Conservation (phyloP, 1,284 basidiomycete species). For the Exsudoporus floridanus region DNA sequence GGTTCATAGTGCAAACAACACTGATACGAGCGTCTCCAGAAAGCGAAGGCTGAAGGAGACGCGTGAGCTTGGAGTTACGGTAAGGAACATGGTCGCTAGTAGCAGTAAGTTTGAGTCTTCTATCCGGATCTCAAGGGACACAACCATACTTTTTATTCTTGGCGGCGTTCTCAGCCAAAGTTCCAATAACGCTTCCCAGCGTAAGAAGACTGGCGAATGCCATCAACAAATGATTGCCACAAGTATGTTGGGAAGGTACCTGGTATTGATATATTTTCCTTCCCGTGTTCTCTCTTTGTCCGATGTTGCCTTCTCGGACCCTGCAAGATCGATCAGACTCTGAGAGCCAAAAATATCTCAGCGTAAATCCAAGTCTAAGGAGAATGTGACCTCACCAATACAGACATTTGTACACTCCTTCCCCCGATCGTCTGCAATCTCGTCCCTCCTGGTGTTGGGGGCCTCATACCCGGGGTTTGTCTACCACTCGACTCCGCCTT, state of each 20-base stretch:
- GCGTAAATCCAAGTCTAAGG: conserved; percentile 17
- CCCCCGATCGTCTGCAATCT: conserved; percentile 70
- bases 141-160: conserved; percentile 65
- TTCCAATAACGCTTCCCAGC: conserved; percentile 86
- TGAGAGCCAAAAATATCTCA: conserved; percentile 31
- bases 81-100: conserved; percentile 87
- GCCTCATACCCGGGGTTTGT: conserved; percentile 55
- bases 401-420: conserved; percentile 76
- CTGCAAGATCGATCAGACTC: conserved; percentile 94
- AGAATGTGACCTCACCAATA: conserved; percentile 54
- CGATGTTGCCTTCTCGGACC: conserved; percentile 92
- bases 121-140: neutral
- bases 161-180: conserved; percentile 81
- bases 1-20: conserved; percentile 95
- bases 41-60: conserved; percentile 92
- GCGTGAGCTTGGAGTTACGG: conserved; percentile 92
- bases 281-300: conserved; percentile 91
- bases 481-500: conserved; percentile 48
- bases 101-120: conserved; percentile 1
- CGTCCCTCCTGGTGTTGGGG: conserved; percentile 65
- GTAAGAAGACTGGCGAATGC: conserved; percentile 67
- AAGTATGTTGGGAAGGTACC: conserved; percentile 39
- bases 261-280: conserved; percentile 92
- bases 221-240: neutral
- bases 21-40: conserved; percentile 94